Base-by-base conservation (phyloP, 345 rosid species). In the Citrus medica region DNA sequence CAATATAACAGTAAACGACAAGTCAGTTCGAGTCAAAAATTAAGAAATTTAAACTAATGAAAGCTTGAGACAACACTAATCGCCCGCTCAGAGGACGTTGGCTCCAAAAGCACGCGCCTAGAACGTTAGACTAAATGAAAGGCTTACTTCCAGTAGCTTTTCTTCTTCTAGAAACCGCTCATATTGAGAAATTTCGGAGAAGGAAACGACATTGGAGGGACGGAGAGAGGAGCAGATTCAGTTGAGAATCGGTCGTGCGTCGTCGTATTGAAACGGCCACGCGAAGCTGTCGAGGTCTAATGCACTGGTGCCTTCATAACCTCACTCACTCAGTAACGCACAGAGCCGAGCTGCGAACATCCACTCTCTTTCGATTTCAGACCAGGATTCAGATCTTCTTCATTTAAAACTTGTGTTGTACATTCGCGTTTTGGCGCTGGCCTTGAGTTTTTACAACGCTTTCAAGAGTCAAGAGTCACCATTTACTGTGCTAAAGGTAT, bases 161-260 rank as follows among this genome's bases (percentile, higher is more conserved):
- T 92, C 98, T 80, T 94, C 97, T 62, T 86, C 85, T 46, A 87
- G 82, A 82, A 92, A 94, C 71, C 89, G 92, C 77, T 83, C 97
- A 42, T 80, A 87, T 97, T 88, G 97, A 19, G 92, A 88, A 80
- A 92, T 97, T 25, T 96, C 93, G 76, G 94, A 30, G 86, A 84
- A 93, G 60, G 99, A 94, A 82, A 94, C 94, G 86, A 90, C 97
- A 85, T 94, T 94, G 71, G 98, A 91, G 38, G 93, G 86, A n/a
- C 97, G 95, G 84, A 94, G 97, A 82, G 92, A 91, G 81, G 95
- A 92, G 86, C 97, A 94, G 95, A 92, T 96, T 97, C 97, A 94
- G 60, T 94, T 91, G 76, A 96, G 97, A 74, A 96, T 87, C 66
- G 95, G 87, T 73, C 94, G 92, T 6, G 97, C 95, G 78, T 65